phyloP scores from a whole-genome alignment of 2,329 filamentous ascomycete species.

The Colletotrichum sp. region DNA sequence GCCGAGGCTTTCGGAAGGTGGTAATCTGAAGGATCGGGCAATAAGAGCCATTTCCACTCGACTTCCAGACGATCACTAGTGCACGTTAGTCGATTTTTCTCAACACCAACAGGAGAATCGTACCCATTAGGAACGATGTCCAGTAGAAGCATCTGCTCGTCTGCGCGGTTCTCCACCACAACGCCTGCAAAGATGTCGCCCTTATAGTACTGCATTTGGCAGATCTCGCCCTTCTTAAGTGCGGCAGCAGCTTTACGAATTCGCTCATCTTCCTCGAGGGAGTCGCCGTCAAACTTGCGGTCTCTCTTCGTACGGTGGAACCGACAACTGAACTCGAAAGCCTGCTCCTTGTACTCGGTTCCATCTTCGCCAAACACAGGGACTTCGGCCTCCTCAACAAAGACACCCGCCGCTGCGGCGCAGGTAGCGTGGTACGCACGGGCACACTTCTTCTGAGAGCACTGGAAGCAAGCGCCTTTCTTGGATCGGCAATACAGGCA shows the following conservation, averaged over 20 bases:
- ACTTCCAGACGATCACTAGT: conserved; percentile 75
- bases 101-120: conserved; percentile 35
- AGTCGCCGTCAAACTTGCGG: conserved; percentile 72
- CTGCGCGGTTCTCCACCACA: conserved; percentile 80
- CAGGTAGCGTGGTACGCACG: conserved; percentile 95
- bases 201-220: conserved; percentile 84
- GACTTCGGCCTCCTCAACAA: conserved; percentile 85
- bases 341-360: conserved; percentile 89
- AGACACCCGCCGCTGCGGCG: conserved; percentile 88
- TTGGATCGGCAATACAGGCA: conserved; percentile 95
- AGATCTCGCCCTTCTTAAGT: conserved; percentile 75
- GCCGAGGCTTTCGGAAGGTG: conserved; percentile 76
- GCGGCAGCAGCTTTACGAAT: conserved; percentile 71
- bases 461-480: conserved; percentile 96
- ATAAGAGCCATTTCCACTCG: conserved; percentile 82
- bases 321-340: conserved; percentile 91
- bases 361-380: conserved; percentile 90
- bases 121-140: conserved; percentile 87
- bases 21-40: conserved; percentile 74
- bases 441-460: conserved; percentile 91
- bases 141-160: conserved; percentile 78
- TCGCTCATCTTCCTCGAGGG: conserved; percentile 72
- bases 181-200: conserved; percentile 91
- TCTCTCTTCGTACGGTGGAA: conserved; percentile 91
- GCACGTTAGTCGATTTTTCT: conserved; percentile 42